Percentiles rank a stretch among this genome's conserved stretches.
These are phyloP conservation scores for Komagataella pastoris DNA, from an alignment of 805 yeast genomes.

Conservation along the genomic window DNA sequence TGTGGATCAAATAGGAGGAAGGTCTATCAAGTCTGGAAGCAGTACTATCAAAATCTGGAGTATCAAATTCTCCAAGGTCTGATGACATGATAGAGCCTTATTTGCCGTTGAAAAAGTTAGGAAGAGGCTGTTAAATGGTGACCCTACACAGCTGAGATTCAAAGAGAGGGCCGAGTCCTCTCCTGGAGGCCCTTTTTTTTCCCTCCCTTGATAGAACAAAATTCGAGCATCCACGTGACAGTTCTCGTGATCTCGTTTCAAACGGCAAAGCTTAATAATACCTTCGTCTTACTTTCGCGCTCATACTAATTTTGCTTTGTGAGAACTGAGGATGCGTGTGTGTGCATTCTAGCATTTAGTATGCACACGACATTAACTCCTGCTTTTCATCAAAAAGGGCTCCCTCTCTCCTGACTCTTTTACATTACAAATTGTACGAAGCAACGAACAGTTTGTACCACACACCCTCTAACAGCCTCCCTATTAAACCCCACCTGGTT, in stretches of 20 bases:
- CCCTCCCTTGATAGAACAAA: background rate
- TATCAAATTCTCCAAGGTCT: conserved; percentile 30
- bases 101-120: background rate
- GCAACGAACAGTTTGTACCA: background rate
- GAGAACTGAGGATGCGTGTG: background rate
- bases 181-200: too few species aligned
- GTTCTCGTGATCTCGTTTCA: background rate
- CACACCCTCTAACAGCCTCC: background rate
- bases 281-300: background rate
- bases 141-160: too few species aligned
- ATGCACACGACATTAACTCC: background rate
- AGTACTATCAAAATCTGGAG: conserved; percentile 45
- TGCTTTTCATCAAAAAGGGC: background rate
- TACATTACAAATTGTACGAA: background rate
- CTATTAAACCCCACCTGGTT: background rate
- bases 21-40: conserved; percentile 61
- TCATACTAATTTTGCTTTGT: background rate
- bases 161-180: too few species aligned
- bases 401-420: background rate
- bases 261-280: background rate
- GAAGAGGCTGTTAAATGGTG: too few species aligned
- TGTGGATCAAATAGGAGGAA: conserved; percentile 50
- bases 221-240: background rate
- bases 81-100: conserved; percentile 4
- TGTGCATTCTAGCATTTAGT: background rate